Conservation (phyloP, 2,329 filamentous ascomycete genomes). For the Aspergillus sergii region DNA sequence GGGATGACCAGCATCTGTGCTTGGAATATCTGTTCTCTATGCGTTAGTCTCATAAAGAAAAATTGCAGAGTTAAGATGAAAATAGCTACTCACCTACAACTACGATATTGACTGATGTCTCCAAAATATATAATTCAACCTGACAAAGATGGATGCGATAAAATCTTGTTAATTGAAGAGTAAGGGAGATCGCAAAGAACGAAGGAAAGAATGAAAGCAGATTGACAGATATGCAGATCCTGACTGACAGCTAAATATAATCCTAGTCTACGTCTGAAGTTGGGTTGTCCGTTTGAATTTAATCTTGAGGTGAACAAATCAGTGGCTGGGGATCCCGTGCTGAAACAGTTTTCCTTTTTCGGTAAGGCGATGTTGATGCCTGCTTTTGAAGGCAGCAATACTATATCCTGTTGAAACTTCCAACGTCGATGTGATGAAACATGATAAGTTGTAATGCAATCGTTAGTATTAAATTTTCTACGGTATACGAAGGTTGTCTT, state of each 20-base stretch:
- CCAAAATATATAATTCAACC: not conserved
- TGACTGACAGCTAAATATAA: not conserved
- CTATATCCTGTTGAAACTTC: too few relatives aligned
- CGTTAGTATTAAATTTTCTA: too few relatives aligned
- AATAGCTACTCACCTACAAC: not conserved
- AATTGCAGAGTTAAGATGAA: not conserved
- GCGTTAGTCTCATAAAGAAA: not conserved
- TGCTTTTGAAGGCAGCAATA: not conserved
- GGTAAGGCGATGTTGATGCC: not conserved
- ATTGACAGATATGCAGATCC: not conserved
- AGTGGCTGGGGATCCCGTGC: not conserved
- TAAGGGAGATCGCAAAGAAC: not conserved
- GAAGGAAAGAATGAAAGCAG: not conserved
- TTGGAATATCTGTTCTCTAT: not conserved
- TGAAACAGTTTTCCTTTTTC: not conserved
- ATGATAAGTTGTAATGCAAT: too few relatives aligned
- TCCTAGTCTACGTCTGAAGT: not conserved
- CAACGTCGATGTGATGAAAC: too few relatives aligned
- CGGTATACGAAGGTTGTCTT: not conserved
- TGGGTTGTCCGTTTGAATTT: not conserved
- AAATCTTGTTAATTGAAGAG: not conserved
- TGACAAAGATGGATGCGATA: not conserved
- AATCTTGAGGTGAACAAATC: not conserved
- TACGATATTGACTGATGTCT: not conserved
- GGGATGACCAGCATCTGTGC: not conserved